Evolutionary conservation across 148 eudicot genomes (phyloP).

Genomic region (Heliamphora exappendiculata): DNA sequence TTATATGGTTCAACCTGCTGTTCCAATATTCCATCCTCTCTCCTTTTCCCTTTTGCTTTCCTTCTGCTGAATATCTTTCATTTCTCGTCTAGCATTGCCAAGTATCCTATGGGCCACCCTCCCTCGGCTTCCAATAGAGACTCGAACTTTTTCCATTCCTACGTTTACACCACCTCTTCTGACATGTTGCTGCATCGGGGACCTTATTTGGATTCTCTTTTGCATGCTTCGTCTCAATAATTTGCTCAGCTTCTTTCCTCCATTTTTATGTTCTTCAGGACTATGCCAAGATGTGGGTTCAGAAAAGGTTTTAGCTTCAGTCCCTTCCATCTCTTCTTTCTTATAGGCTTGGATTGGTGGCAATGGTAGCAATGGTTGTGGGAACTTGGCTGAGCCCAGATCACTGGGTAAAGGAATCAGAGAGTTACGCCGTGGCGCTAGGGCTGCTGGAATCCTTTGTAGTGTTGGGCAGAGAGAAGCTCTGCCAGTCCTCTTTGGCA

Average conservation of each 20-base stretch:
- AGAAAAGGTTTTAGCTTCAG: slow-evolving; percentile 20
- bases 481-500: slow-evolving; percentile 59
- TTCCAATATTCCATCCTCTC: slow-evolving; percentile 78
- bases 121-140: slow-evolving; percentile 74
- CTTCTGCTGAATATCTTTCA: slow-evolving; percentile 40
- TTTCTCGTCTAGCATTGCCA: slow-evolving; percentile 38
- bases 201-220: slow-evolving; percentile 46
- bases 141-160: slow-evolving; percentile 70
- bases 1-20: slow-evolving; percentile 23
- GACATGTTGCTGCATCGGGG: slow-evolving; percentile 53
- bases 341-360: slow-evolving; percentile 34
- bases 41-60: slow-evolving; percentile 63
- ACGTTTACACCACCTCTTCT: slow-evolving; percentile 60
- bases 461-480: slow-evolving; percentile 58
- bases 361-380: slow-evolving; percentile 33
- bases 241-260: slow-evolving; percentile 44
- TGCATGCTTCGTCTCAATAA: slow-evolving; percentile 61
- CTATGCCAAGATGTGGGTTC: slow-evolving; percentile 39
- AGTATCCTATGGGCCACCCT: slow-evolving; percentile 47
- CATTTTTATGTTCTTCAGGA: slow-evolving; percentile 44
- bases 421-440: slow-evolving; percentile 59
- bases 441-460: slow-evolving; percentile 29
- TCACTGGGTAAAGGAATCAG: slow-evolving; percentile 62
- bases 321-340: slow-evolving; percentile 28
- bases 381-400: slow-evolving; percentile 23